These are phyloP conservation scores for Candida adriatica DNA, from an alignment of 805 yeast genomes.

Conservation along the genomic window DNA sequence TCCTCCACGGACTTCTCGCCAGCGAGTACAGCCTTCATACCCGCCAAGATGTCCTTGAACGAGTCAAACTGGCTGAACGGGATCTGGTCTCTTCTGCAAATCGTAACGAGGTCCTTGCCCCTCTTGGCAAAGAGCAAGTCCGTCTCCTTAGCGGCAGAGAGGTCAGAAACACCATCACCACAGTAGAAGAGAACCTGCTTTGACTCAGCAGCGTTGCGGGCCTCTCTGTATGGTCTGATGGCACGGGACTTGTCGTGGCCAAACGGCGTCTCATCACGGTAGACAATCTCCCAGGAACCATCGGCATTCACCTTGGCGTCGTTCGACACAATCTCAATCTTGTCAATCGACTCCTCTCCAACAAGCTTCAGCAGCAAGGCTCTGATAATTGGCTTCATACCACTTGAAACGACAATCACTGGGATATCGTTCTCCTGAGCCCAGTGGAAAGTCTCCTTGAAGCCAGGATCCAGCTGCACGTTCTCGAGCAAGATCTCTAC, in stretches of 20 bases:
- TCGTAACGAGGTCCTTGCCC: slow-evolving; percentile 84
- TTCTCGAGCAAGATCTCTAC: slow-evolving; percentile 58
- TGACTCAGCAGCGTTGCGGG: slow-evolving; percentile 18
- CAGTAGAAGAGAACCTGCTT: slow-evolving; percentile 79
- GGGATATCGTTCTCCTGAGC: slow-evolving; percentile 67
- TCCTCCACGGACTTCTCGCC: slow-evolving; percentile 32
- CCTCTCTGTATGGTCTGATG: slow-evolving; percentile 41
- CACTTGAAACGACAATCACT: slow-evolving; percentile 80
- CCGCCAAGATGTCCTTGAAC: slow-evolving; percentile 66
- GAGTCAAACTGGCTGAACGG: slow-evolving; percentile 80
- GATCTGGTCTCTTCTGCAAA: slow-evolving; percentile 71
- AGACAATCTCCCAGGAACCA: slow-evolving; percentile 75
- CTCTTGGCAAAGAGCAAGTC: slow-evolving; percentile 88
- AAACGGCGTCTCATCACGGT: slow-evolving; percentile 76
- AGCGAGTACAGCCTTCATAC: slow-evolving; percentile 47
- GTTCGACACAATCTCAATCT: slow-evolving; percentile 78
- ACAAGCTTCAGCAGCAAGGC: slow-evolving; percentile 69
- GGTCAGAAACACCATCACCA: slow-evolving; percentile 96
- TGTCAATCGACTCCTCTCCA: slow-evolving; percentile 65
- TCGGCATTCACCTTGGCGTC: slow-evolving; percentile 52
- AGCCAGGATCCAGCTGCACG: slow-evolving; percentile 84
- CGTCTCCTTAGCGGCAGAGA: slow-evolving; percentile 93
- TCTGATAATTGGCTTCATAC: slow-evolving; percentile 88
- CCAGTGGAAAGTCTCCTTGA: slow-evolving; percentile 75
- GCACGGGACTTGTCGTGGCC: slow-evolving; percentile 94